phyloP scores from a whole-genome alignment of 768 basidiomycete genomes.

The Mycena latifolia region DNA sequence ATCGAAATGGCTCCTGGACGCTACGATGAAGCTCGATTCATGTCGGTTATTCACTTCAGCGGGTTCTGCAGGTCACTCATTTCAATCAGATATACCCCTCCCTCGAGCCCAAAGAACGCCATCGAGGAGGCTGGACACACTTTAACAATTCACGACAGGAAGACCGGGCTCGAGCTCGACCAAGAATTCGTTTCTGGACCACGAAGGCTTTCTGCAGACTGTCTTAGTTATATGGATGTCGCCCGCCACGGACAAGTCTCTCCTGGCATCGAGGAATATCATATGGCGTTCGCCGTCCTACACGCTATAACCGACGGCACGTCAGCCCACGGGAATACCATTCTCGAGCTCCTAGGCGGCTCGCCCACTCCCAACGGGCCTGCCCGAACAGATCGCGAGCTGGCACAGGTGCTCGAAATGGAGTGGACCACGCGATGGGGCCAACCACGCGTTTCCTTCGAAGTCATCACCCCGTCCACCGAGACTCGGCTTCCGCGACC shows the following conservation, averaged over 20 bases:
- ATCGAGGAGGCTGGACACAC: constrained; percentile 27
- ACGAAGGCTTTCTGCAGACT: constrained; percentile 59
- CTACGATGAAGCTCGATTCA: constrained; percentile 28
- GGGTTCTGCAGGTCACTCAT: neutral
- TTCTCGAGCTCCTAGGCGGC: constrained; percentile 59
- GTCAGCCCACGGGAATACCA: constrained; percentile 66
- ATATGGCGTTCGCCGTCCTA: constrained; percentile 63
- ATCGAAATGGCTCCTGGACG: constrained; percentile 29
- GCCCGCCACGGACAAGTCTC: constrained; percentile 24
- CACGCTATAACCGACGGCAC: constrained; percentile 73
- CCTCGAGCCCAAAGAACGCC: constrained; percentile 25
- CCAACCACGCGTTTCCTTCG: neutral
- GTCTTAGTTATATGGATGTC: constrained; percentile 59
- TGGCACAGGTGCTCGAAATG: constrained; percentile 11
- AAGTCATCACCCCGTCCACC: constrained; percentile 12
- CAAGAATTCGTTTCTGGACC: constrained; percentile 66
- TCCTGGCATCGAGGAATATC: constrained; percentile 46
- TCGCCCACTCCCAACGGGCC: constrained; percentile 14
- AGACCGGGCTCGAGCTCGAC: constrained; percentile 48
- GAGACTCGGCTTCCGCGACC: constrained; percentile 16
- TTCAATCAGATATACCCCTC: constrained; percentile 15
- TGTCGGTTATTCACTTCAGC: constrained; percentile 8
- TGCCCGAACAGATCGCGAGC: constrained; percentile 19
- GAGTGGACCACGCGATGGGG: constrained; percentile 29
- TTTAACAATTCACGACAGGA: constrained; percentile 20